phyloP scores from a whole-genome alignment of 1,284 basidiomycete species.

The Polyporus tsugae region DNA sequence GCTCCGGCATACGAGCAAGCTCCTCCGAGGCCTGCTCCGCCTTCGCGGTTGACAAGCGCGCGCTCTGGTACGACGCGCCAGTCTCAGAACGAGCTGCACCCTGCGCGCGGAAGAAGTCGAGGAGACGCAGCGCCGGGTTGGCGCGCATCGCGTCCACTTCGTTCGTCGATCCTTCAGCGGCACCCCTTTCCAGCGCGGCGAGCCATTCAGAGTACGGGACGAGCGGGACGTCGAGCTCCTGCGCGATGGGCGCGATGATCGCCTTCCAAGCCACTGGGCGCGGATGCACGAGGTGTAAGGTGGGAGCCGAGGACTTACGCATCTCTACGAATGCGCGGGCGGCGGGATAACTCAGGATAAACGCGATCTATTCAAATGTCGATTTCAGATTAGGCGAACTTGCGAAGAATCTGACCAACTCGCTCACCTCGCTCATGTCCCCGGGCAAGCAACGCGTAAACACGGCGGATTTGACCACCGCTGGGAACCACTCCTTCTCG shows the following conservation, averaged over 20 bases:
- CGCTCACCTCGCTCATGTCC: slow-evolving; percentile 27
- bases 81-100: neutral
- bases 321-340: slow-evolving; percentile 35
- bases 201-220: slow-evolving; percentile 34
- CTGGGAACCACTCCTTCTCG: slow-evolving; percentile 53
- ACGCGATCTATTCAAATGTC: slow-evolving; percentile 24
- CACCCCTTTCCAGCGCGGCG: slow-evolving; percentile 13
- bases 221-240: slow-evolving; percentile 29
- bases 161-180: neutral
- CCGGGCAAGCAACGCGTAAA: slow-evolving; percentile 39
- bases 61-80: neutral
- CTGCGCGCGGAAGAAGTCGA: slow-evolving; percentile 33
- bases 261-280: slow-evolving; percentile 30
- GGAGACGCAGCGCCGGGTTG: slow-evolving; percentile 33
- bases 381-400: too few species aligned
- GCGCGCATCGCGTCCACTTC: slow-evolving; percentile 28
- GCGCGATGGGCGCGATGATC: slow-evolving; percentile 28
- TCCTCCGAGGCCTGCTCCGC: slow-evolving; percentile 5
- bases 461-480: slow-evolving; percentile 45
- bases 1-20: slow-evolving; percentile 9
- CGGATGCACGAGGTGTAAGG: slow-evolving; percentile 42
- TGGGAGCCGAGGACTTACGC: slow-evolving; percentile 19
- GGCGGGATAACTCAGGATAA: slow-evolving; percentile 36
- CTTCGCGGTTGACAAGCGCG: slow-evolving; percentile 22
- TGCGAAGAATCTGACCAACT: neutral